Conservation (phyloP, 768 basidiomycete species). For the Leccinum variicolor region DNA sequence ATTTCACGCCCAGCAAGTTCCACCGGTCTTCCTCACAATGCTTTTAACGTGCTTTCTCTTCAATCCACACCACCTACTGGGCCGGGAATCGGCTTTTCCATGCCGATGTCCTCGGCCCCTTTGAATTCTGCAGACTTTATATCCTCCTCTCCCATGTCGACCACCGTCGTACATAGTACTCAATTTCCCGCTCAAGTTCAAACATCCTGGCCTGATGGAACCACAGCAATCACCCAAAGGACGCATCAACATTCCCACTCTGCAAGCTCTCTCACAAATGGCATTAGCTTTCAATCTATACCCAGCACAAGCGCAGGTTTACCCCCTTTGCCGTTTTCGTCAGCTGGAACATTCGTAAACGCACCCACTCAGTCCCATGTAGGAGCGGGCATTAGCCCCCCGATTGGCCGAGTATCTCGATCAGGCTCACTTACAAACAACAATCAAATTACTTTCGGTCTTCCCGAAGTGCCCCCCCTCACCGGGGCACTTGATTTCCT, state of each 20-base stretch:
- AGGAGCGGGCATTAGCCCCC: constrained; percentile 28
- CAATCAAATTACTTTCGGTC: constrained; percentile 38
- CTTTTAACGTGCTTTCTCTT: constrained; percentile 24
- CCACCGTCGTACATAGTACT: constrained; percentile 14
- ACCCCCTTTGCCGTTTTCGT: constrained; percentile 28
- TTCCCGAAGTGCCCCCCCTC: constrained; percentile 27
- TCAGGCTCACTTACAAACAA: constrained; percentile 53
- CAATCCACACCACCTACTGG: constrained; percentile 14
- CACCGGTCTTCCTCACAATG: constrained; percentile 19
- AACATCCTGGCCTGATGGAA: constrained; percentile 30
- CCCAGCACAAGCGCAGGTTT: constrained; percentile 29
- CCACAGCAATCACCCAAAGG: constrained; percentile 26
- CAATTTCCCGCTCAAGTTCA: constrained; percentile 25
- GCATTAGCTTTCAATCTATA: constrained; percentile 32
- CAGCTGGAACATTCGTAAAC: constrained; percentile 30
- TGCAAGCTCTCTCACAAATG: constrained; percentile 24
- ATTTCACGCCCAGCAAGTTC: constrained; percentile 34
- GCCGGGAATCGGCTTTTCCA: constrained; percentile 17
- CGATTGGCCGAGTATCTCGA: constrained; percentile 53
- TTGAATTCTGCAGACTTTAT: constrained; percentile 21
- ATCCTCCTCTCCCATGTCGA: constrained; percentile 19
- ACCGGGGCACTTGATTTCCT: constrained; percentile 31
- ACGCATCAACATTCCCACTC: constrained; percentile 33
- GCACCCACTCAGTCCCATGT: constrained; percentile 24
- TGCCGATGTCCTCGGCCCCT: constrained; percentile 20